Conservation (phyloP, 805 yeast genomes). For the Teunomyces cretensis region DNA sequence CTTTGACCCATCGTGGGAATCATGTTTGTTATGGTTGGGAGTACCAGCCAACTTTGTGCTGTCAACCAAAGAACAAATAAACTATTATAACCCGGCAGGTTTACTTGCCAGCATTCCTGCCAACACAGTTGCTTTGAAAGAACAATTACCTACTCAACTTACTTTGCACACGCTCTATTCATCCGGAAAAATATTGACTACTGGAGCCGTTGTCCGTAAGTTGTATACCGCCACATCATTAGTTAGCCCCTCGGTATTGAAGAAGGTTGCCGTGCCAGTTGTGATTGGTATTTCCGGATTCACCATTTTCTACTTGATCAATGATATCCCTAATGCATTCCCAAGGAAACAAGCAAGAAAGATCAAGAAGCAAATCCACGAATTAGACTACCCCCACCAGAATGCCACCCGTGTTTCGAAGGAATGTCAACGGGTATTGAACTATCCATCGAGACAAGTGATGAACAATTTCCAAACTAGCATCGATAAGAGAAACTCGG, state of each 20-base stretch:
- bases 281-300: slow-evolving; percentile 50
- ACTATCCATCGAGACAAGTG: slow-evolving; percentile 80
- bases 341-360: slow-evolving; percentile 80
- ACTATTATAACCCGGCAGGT: slow-evolving; percentile 32
- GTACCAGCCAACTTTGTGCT: slow-evolving; percentile 30
- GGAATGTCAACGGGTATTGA: slow-evolving; percentile 80
- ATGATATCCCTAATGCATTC: slow-evolving; percentile 86
- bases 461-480: slow-evolving; percentile 64
- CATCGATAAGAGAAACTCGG: slow-evolving; percentile 58
- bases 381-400: slow-evolving; percentile 72
- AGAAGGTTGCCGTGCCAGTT: slow-evolving; percentile 54
- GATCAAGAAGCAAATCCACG: slow-evolving; percentile 59
- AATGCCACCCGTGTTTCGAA: slow-evolving; percentile 77
- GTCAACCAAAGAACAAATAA: slow-evolving; percentile 27
- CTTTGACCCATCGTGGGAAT: slow-evolving; percentile 71
- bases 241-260: slow-evolving; percentile 40
- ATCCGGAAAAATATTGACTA: slow-evolving; percentile 38
- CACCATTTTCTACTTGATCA: slow-evolving; percentile 60
- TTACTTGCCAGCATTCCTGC: slow-evolving; percentile 30
- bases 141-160: slow-evolving; percentile 34
- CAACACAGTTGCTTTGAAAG: slow-evolving; percentile 30
- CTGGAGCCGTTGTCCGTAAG: slow-evolving; percentile 43
- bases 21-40: slow-evolving; percentile 50
- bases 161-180: slow-evolving; percentile 42
- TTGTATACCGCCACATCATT: slow-evolving; percentile 32